Conservation (phyloP, 1,284 basidiomycete species). For the Microbotryum scabiosae region DNA sequence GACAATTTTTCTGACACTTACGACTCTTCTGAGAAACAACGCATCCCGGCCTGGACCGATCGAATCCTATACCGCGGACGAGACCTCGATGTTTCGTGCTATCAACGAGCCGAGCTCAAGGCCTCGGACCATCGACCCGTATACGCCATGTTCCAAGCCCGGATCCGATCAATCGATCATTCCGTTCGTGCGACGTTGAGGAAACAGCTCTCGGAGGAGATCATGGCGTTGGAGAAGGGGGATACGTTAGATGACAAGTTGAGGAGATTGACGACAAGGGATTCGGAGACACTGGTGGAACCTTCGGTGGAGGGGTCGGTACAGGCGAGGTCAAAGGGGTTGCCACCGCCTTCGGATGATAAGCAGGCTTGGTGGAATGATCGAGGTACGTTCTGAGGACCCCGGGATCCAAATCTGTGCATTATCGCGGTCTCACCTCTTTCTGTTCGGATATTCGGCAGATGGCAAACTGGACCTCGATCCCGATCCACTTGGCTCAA, state of each 20-base stretch:
- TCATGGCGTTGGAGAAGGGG: constrained; percentile 41
- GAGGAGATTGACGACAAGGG: constrained; percentile 35
- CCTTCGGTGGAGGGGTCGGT: neutral
- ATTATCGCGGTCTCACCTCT: too few relatives aligned
- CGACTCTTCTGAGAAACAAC: constrained; percentile 91
- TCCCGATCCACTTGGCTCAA: too few relatives aligned
- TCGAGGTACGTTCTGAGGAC: constrained; percentile 47
- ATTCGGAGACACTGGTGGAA: neutral
- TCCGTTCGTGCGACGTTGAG: constrained; percentile 62
- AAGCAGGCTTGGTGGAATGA: constrained; percentile 65
- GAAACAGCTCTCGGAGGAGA: constrained; percentile 44
- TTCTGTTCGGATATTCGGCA: too few relatives aligned
- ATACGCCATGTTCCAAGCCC: constrained; percentile 69
- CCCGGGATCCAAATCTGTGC: too few relatives aligned
- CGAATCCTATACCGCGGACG: constrained; percentile 78
- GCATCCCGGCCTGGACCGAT: constrained; percentile 97
- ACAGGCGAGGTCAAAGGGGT: constrained; percentile 39
- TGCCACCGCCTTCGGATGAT: constrained; percentile 69
- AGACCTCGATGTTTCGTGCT: constrained; percentile 40
- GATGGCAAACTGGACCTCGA: too few relatives aligned
- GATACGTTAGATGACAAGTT: constrained; percentile 17
- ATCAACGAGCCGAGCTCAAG: constrained; percentile 62
- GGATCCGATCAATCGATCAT: constrained; percentile 69
- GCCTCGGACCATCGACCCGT: constrained; percentile 95
- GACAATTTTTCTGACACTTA: constrained; percentile 62